Evolutionary conservation across 495 filamentous ascomycete genomes (phyloP), one percentile per base, ranked within the genome.

Genomic region (Penicillium cinerascens): DNA sequence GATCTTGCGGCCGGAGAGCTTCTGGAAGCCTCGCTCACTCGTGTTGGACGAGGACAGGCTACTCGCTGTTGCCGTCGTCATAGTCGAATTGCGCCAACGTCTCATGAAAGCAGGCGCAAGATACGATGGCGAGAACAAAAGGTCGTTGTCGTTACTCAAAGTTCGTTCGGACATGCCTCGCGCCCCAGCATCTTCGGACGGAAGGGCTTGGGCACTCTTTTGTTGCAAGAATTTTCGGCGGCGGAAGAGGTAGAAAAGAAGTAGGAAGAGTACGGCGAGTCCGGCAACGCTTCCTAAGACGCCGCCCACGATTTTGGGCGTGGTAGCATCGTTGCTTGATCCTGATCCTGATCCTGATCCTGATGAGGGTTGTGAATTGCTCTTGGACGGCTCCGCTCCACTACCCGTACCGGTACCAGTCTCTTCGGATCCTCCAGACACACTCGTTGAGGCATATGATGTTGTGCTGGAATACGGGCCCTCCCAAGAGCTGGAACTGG

Each of bases 1-100:
- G n/a, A 92, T 70, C 57, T 90, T 90, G 47, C 82, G 77, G 29
- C 88, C 88, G 6, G 87, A 86, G 4, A 92, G 72, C 54, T 79
- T 80, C 52, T 82, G 77, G 54, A 82, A 82, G 2, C 80, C 79
- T 13, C 75, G 75, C 44, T 82, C 79, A 49, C 76, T 77, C 4
- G 72, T 56, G 18, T 40, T 52, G 0, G 69, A 64, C 25, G 61
- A 61, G 6, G 60, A 60, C 7, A 64, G 9, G 4, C 64, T 69
- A 38, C 75, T 76, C 35, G 79, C 78, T 3, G 74, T 76, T 1
- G 61, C 67, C 1, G 70, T 73, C 13, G 78, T 69, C 49, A 68
- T 61, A 16, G 63, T 70, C n/a, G 63, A 71, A 43, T 72, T 48
- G 43, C 66, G 45, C 72, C 70, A 60, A 55, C 68, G 59, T 58